A percentile compares a stretch with the other conserved stretches of the same genome.
These are phyloP conservation scores for Daedalea quercina DNA, from an alignment of 768 basidiomycete genomes.

Conservation along the genomic window DNA sequence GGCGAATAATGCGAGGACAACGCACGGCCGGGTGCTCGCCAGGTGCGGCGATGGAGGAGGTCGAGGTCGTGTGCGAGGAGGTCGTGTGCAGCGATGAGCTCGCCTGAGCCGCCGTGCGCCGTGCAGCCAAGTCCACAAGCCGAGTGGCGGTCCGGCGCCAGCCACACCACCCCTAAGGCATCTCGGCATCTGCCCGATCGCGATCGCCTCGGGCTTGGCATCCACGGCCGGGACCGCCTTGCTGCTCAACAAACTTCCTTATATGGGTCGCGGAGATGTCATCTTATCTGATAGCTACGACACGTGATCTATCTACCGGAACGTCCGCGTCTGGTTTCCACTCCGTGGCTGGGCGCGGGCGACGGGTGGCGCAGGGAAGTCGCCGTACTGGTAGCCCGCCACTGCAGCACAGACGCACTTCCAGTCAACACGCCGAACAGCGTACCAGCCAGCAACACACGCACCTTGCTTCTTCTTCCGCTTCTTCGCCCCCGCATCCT, in stretches of 20 bases:
- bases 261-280: not conserved
- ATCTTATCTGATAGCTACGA: not conserved
- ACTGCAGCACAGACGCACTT: conserved; percentile 1
- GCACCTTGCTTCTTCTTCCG: conserved; percentile 37
- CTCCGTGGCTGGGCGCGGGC: conserved; percentile 27
- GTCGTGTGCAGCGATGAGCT: no score
- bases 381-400: conserved; percentile 18
- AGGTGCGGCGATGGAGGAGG: no score
- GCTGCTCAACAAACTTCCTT: not conserved
- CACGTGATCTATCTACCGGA: conserved; percentile 3
- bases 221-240: not conserved
- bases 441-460: not conserved
- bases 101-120: no score
- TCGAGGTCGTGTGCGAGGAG: no score
- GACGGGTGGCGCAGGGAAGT: conserved; percentile 25
- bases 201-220: not conserved
- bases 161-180: no score
- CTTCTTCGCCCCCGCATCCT: conserved; percentile 26
- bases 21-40: no score
- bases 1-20: no score
- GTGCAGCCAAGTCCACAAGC: no score
- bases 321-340: conserved; percentile 29
- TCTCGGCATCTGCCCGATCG: no score
- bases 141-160: no score
- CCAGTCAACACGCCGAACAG: not conserved